Evolutionary conservation across 352 stramenopile genomes (phyloP), one percentile per base, ranked within the genome.

Genomic region (Phytophthora rubi): DNA sequence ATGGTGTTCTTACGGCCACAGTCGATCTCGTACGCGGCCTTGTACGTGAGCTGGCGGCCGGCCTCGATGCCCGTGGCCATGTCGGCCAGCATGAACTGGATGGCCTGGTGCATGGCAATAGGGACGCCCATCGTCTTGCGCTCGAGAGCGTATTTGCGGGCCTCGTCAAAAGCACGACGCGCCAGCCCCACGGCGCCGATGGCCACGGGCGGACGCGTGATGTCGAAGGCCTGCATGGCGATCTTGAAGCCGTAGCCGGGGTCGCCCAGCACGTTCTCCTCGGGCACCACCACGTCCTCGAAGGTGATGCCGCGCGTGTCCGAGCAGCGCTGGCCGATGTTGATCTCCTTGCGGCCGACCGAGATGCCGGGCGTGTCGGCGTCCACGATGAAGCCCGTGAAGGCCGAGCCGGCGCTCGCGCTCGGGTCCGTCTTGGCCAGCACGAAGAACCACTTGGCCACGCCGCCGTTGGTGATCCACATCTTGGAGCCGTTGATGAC

Each of bases 401-500:
- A 97, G n/a, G 88, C 90, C 67, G 75, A 73, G 47, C 89, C 90
- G 30, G 88, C 88, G 21, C 81, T 88, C 4, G 89, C 85, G 1
- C 37, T 80, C 21, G 86, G 32, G 71, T 98, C 87, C 15, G 92
- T 97, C 79, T 98, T 97, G 68, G 92, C 92, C 18, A 97, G 72
- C 55, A 98, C 91, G 51, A 97, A 96, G 80, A 83, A 97, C 85
- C 88, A 97, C 67, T 97, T 94, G 67, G 93, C 93, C 37, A 97
- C 89, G 48, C 86, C 80, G 48, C 91, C 93, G 76, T 98, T 98
- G 30, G 93, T 98, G 77, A 98, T 98, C 90, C 90, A 98, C 86
- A 97, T 95, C 79, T 98, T 98, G 59, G 80, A 92, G 57, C 93
- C 93, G 76, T 98, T 98, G 51, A 98, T 74, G 35, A 98, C 81